phyloP scores from a whole-genome alignment of 495 filamentous ascomycete genomes.

The Hypoxylon lenormandii region DNA sequence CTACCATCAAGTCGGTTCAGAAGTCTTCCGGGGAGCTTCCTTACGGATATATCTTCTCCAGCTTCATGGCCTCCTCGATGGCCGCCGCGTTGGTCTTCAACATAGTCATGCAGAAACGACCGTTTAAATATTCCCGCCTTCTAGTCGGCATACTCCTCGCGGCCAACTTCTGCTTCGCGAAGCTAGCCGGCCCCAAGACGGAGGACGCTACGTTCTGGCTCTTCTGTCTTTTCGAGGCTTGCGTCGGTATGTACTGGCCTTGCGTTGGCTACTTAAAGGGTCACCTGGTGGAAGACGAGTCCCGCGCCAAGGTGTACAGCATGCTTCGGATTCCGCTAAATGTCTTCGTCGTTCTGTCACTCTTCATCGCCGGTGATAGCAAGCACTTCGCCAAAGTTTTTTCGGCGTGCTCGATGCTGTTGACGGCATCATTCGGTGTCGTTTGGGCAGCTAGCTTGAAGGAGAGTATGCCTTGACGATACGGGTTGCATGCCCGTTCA shows the following conservation, averaged over 20 bases:
- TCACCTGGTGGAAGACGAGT: constrained; percentile 61
- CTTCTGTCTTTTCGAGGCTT: constrained; percentile 66
- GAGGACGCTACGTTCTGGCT: constrained; percentile 64
- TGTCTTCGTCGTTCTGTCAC: constrained; percentile 64
- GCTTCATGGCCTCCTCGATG: constrained; percentile 69
- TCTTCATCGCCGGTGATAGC: constrained; percentile 60
- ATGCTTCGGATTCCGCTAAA: constrained; percentile 65
- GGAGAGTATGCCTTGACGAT: constrained; percentile 42
- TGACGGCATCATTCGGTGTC: constrained; percentile 49
- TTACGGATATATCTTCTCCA: constrained; percentile 68
- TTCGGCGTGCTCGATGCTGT: constrained; percentile 52
- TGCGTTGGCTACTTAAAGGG: constrained; percentile 64
- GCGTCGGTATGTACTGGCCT: constrained; percentile 67
- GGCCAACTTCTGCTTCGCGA: constrained; percentile 54
- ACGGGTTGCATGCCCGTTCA: neutral
- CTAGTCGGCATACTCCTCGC: constrained; percentile 55
- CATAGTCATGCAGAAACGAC: constrained; percentile 50
- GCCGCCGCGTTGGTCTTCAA: constrained; percentile 61
- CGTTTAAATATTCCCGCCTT: constrained; percentile 48
- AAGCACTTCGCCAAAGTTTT: constrained; percentile 52
- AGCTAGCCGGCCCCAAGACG: constrained; percentile 54
- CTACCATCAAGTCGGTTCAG: constrained; percentile 59
- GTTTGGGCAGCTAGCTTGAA: constrained; percentile 47
- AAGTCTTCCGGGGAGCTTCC: constrained; percentile 55
- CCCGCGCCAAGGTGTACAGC: constrained; percentile 65